phyloP scores from a whole-genome alignment of 2,329 filamentous ascomycete genomes.

The Aureobasidium namibiae region DNA sequence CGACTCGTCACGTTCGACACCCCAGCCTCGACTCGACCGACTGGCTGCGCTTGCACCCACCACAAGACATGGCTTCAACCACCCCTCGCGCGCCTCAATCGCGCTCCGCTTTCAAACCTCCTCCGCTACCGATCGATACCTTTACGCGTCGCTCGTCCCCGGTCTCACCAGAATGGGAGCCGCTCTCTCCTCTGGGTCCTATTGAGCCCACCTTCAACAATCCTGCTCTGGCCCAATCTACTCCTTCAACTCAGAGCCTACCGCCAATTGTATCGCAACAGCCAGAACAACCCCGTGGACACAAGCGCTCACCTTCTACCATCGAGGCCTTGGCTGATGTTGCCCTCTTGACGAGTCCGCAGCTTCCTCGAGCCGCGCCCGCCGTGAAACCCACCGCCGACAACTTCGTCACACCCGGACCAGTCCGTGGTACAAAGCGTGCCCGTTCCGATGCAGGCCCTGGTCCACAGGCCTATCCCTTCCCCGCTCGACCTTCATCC shows the following conservation, averaged over 20 bases:
- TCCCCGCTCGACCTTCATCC: conserved; percentile 36
- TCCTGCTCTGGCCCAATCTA: conserved; percentile 16
- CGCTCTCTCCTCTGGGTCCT: conserved; percentile 25
- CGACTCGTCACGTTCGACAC: not conserved
- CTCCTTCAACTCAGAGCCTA: not conserved
- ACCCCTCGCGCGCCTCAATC: conserved; percentile 18
- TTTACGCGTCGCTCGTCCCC: conserved; percentile 25
- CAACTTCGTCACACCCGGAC: conserved; percentile 19
- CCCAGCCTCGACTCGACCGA: not conserved
- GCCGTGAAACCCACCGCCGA: conserved; percentile 16
- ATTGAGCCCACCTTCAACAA: conserved; percentile 29
- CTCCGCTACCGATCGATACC: conserved; percentile 3
- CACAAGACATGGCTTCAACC: conserved; percentile 18
- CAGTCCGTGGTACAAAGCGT: conserved; percentile 38
- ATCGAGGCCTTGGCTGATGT: conserved; percentile 39
- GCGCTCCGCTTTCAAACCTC: conserved; percentile 25
- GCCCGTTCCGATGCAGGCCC: conserved; percentile 50
- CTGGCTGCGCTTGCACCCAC: not conserved
- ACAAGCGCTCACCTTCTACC: conserved; percentile 27
- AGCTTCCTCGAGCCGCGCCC: not conserved
- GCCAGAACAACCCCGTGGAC: conserved; percentile 14
- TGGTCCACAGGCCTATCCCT: conserved; percentile 33
- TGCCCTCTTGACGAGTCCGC: conserved; percentile 32
- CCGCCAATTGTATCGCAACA: not conserved
- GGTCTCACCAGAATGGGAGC: conserved; percentile 24